Evolutionary conservation across 2,329 filamentous ascomycete species (phyloP), one percentile per base, ranked within the genome.

Genomic region (Fusarium anthophilum): DNA sequence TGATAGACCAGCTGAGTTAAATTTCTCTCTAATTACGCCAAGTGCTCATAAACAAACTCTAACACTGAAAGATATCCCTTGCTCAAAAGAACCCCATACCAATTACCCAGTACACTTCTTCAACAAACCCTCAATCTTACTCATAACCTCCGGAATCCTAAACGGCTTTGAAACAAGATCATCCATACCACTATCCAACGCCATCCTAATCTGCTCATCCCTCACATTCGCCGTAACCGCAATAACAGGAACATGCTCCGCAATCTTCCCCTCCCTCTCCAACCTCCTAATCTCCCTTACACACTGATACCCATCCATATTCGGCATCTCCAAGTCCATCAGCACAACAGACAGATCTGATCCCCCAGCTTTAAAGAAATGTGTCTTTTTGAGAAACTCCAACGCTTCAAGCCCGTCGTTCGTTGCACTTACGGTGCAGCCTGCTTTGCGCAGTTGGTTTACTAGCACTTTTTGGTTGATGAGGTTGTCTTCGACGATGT

Each of bases 391-490:
- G 13, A 86, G 80, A 6, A 82, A 80, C 1, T 83, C 83, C 3
- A 88, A 77, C 0, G 57, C 91, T 79, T 92, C 90, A 5, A 91
- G 83, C 10, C 91, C 91, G 76, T 93, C 91, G 44, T 90, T 82
- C 9, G 90, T 91, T 1, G 88, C 88, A 63, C 90, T 89, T 8
- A 90, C 90, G 8, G 84, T 84, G 64, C 91, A 87, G 9, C 88
- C 86, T 22, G 88, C 86, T 76, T 91, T 91, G 63, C 84, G 85
- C 10, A 93, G 83, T 78, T 91, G 91, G 56, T 90, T 91, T n/a
- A 91, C 82, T 3, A 92, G 81, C 45, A 91, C 91, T 74, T 91
- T 91, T 77, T 92, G 91, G 78, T 93, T 93, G 70, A 92, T 91
- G 8, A 87, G 83, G 76, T 93, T 92, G 77, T 93, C 91, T 79